Base-by-base conservation (phyloP, 495 filamentous ascomycete genomes). In the Trypethelium eluteriae region DNA sequence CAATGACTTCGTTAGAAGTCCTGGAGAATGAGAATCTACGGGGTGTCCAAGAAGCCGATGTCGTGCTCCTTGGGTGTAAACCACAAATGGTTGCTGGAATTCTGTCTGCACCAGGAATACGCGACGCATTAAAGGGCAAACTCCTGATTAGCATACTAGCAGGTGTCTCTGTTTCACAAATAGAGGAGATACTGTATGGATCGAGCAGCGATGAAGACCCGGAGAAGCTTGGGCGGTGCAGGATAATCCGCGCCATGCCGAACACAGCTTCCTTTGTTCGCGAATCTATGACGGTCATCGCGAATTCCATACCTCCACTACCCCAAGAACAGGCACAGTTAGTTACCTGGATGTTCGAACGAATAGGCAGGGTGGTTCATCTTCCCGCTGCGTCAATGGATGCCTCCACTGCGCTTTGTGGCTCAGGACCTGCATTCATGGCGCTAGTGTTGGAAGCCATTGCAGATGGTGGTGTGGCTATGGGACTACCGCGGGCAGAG, bases 141-240 rank as follows among this genome's bases (percentile, higher is more conserved):
- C 79, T 96, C 3, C 78, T 97, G 4, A 89, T 97, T 70, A 89
- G 84, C 72, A 91, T 96, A 65, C 83, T 91, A 50, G 93, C 91
- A 1, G 93, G 93, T n/a, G 86, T 93, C 4, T 83, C 86, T 0
- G 83, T 85, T 0, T 61, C 80, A 14, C 83, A 91, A 68, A 83
- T 96, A 38, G 80, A 84, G 66, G 72, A 74, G 3, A 80, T 81
- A n/a, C 75, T 96, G 1, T 83, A 85, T 64, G 78, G 78, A 0
- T 76, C 75, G 25, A 74, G 75, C 0, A 70, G 69, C 11, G 66
- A 69, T 16, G 49, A 63, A 6, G 73, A 75, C 39, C 64, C 66
- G 18, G 66, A 67, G 41, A 68, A 67, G 2, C 68, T 73, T 41
- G 68, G 68, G 36, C 66, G 69, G 10, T 91, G 83, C 76, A 68